Base-by-base conservation (phyloP, 2,329 filamentous ascomycete genomes). In the Hypoxylon sp. region DNA sequence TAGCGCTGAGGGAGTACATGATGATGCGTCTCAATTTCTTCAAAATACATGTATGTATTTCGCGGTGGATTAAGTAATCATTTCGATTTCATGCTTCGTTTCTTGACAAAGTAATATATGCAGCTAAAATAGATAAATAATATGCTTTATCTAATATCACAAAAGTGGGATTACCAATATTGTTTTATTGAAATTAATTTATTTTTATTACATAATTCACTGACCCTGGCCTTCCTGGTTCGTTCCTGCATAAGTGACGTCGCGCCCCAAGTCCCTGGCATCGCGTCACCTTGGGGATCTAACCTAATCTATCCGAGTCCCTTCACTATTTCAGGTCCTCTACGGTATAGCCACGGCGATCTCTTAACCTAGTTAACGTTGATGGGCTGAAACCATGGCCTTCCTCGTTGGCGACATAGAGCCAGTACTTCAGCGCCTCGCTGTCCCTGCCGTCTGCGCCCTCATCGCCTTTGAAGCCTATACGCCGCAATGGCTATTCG, bases 381-480 rank as follows among this genome's bases (percentile, higher is more conserved):
- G 31, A 68, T 61, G 55, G 42, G 26, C 44, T 65, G 14, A 31
- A 52, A 11, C 39, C 26, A 79, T 79, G 77, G 76, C 77, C 60
- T 75, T 78, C 69, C 74, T 79, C 51, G 67, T 78, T 48, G 77
- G 77, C 67, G 74, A 72, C 37, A 65, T 73, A 35, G 72, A 74
- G 59, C 76, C 74, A 0, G 63, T 62, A 6, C 81, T 88, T 67
- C 84, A 86, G 74, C 78, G 80, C 54, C 82, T 94, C 57, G 90
- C 91, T 65, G 87, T 94, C n/a, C 91, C 91, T 13, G 86, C 84
- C 64, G 91, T 92, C 48, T 89, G 88, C 70, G 61, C 84, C 6
- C 81, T 95, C 13, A 91, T 94, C 66, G 76, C 81, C 59, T 92
- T 94, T 76, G 85, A 94, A 3, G 87, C 88, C 67, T 93, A 91